Evolutionary conservation across 495 filamentous ascomycete genomes (phyloP).

Genomic region (Extremus antarcticus): DNA sequence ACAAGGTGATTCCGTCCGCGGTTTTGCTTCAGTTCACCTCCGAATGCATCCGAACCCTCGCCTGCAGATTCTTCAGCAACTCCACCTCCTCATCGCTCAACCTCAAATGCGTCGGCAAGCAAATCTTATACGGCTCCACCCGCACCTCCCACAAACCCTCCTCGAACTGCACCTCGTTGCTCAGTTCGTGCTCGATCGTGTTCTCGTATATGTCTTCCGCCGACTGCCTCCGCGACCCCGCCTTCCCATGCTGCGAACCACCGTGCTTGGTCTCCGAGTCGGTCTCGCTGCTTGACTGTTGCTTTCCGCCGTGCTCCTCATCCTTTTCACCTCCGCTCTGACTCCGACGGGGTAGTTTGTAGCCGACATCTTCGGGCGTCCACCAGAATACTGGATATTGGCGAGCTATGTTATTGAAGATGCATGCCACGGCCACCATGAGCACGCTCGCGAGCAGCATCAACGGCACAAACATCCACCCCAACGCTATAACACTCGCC

Average conservation of each 20-base stretch:
- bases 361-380: conserved; percentile 35
- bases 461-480: conserved; percentile 63
- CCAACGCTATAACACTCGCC: conserved; percentile 43
- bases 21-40: conserved; percentile 2
- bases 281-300: no score
- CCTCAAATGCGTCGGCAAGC: conserved; percentile 12
- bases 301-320: conserved; percentile 17
- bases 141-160: conserved; percentile 6
- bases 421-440: conserved; percentile 53
- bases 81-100: conserved; percentile 14
- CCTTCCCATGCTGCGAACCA: neutral
- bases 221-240: neutral
- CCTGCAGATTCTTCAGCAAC: conserved; percentile 15
- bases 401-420: conserved; percentile 68
- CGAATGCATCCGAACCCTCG: conserved; percentile 6
- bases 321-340: conserved; percentile 19
- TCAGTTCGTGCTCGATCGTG: neutral
- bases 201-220: neutral
- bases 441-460: conserved; percentile 53
- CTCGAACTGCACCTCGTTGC: neutral
- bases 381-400: conserved; percentile 76
- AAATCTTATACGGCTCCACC: conserved; percentile 6
- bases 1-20: neutral
- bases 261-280: neutral
- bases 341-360: neutral